Conservation (phyloP, 179 eudicot genomes). For the Silene coronaria region DNA sequence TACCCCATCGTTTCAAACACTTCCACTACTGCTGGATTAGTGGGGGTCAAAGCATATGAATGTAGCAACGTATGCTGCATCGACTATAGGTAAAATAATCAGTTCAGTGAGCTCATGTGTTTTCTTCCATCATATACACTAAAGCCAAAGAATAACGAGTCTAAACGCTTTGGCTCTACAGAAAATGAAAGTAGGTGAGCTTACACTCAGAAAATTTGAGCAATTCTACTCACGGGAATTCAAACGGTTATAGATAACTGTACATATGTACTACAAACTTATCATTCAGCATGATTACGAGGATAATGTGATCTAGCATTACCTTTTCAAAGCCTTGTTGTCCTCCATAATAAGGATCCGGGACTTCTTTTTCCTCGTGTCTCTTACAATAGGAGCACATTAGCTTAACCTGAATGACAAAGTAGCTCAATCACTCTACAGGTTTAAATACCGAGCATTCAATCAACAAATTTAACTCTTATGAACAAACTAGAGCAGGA, state of each 20-base stretch:
- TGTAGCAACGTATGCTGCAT: too few relatives aligned
- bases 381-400: constrained; percentile 96
- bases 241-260: not conserved
- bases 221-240: too few relatives aligned
- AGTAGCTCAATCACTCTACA: not conserved
- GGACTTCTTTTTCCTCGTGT: constrained; percentile 81
- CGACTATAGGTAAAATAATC: not conserved
- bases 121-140: not conserved
- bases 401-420: constrained; percentile 53
- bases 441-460: not conserved
- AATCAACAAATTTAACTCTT: constrained; percentile 2
- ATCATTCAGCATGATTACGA: not conserved
- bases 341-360: constrained; percentile 96
- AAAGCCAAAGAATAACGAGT: not conserved
- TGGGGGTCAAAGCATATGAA: too few relatives aligned
- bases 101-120: not conserved
- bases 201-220: too few relatives aligned
- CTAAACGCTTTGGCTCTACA: not conserved
- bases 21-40: too few relatives aligned
- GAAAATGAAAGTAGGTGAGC: too few relatives aligned
- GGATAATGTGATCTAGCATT: constrained; percentile 10
- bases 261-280: too few relatives aligned
- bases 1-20: not conserved
- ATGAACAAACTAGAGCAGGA: not conserved
- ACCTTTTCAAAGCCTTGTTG: constrained; percentile 93